Evolutionary conservation across 768 basidiomycete species (phyloP), one percentile per base, ranked within the genome.

Genomic region (Russula sp.): DNA sequence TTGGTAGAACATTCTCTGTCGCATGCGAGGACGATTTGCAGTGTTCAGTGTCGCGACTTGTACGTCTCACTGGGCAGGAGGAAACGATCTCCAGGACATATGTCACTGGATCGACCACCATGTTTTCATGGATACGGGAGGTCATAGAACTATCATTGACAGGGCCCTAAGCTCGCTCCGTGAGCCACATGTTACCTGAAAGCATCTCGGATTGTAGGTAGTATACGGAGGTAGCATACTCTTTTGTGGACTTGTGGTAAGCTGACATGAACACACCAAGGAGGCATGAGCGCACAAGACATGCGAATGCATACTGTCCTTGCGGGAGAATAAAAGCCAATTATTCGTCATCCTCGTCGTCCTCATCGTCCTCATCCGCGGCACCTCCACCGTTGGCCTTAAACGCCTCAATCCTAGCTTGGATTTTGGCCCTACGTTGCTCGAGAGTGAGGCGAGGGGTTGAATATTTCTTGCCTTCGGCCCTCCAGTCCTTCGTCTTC

Each of bases 401-500:
- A 88, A 96, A 98, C 61, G 87, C 87, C 72, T 87, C 84, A 77
- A 98, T 98, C 81, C 91, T 98, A 70, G 77, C 81, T 67, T 89
- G 85, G 77, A 99, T 92, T 63, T 81, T 82, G 67, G 80, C 85
- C 75, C 84, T 82, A 73, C 94, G 87, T 79, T 96, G 78, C 53
- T 82, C 92, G 69, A 81, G 71, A 42, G 85, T 91, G 73, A 94
- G 87, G 75, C 80, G 90, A 72, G 69, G 67, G 62, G 77, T 76
- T 76, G 83, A 82, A 82, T 82, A 81, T 75, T 95, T 93, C 71
- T 81, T 73, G 62, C 79, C 77, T 76, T 97, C 96, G 37, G 88
- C 80, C 74, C 89, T 93, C 95, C 95, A 98, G 78, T 95, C 91
- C 71, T 82, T 82, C 47, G 86, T 76, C 80, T 98, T 97, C 65